Conservation (phyloP, 108 stramenopile species). For the Stephanodiscus minutulus region DNA sequence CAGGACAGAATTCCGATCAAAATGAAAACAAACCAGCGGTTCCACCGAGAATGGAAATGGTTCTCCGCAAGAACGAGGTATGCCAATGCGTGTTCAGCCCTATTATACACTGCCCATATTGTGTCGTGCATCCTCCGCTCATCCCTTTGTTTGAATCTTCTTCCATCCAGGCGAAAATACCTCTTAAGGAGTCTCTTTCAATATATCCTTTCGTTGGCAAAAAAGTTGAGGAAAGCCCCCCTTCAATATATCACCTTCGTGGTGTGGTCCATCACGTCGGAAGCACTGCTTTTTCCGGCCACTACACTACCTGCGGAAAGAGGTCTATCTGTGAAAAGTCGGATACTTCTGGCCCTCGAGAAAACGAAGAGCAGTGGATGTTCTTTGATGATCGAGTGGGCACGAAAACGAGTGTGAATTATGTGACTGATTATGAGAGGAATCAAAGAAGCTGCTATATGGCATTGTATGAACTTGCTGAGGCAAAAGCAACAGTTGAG, state of each 20-base stretch:
- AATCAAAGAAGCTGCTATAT: constrained; percentile 55
- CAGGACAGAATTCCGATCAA: not conserved
- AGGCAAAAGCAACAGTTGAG: not conserved
- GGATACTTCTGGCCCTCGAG: constrained; percentile 7
- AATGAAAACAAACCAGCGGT: constrained; percentile 6
- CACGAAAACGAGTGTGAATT: constrained; percentile 29
- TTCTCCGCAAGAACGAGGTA: constrained; percentile 61
- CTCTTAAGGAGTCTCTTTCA: constrained; percentile 43
- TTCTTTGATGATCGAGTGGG: constrained; percentile 52
- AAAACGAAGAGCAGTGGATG: constrained; percentile 50
- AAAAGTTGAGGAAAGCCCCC: constrained; percentile 2
- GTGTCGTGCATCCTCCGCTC: not conserved
- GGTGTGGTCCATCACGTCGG: constrained; percentile 81
- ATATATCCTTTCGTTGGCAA: constrained; percentile 25
- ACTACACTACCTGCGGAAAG: constrained; percentile 69
- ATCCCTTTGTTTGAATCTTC: not conserved
- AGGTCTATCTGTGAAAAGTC: constrained; percentile 9
- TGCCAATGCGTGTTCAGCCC: not conserved
- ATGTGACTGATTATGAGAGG: constrained; percentile 35
- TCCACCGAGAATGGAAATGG: constrained; percentile 39
- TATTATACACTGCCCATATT: not conserved
- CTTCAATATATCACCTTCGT: constrained; percentile 41
- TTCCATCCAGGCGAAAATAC: constrained; percentile 34
- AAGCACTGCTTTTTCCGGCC: constrained; percentile 63
- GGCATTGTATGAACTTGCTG: constrained; percentile 43